A percentile compares a stretch with the other conserved stretches of the same genome.
phyloP scores from a whole-genome alignment of 768 basidiomycete species.

The Tylopilus plumbeoviolaceoides region DNA sequence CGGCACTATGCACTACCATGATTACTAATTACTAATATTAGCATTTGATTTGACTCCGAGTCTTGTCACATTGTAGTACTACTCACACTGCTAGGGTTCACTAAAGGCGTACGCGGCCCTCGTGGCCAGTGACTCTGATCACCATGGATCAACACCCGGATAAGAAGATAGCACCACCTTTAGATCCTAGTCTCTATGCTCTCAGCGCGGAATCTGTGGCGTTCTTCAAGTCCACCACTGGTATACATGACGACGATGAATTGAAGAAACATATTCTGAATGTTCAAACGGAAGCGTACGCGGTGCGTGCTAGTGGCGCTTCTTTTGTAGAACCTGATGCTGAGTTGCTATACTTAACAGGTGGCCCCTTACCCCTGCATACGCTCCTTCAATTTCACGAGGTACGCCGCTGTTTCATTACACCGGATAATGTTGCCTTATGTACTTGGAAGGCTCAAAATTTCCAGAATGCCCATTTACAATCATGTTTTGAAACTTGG shows the following conservation, averaged over 20 bases:
- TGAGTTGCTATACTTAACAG: conserved; percentile 8
- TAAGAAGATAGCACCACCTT: background rate
- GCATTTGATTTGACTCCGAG: too few relatives aligned
- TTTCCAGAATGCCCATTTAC: conserved; percentile 20
- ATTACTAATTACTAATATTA: too few relatives aligned
- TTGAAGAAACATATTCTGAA: conserved; percentile 32
- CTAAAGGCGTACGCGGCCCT: too few relatives aligned
- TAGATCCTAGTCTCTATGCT: conserved; percentile 16
- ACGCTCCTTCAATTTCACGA: conserved; percentile 14
- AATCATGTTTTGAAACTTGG: conserved; percentile 33
- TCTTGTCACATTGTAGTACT: too few relatives aligned
- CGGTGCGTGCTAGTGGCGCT: conserved; percentile 18
- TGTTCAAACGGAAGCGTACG: conserved; percentile 33
- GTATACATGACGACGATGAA: conserved; percentile 28
- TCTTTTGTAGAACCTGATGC: background rate
- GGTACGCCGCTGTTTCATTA: conserved; percentile 2
- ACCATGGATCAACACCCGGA: background rate
- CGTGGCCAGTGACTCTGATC: too few relatives aligned
- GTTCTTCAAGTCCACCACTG: conserved; percentile 30
- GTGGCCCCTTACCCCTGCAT: conserved; percentile 25
- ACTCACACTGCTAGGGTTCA: too few relatives aligned
- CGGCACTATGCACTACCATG: too few relatives aligned
- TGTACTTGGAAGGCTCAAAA: conserved; percentile 15
- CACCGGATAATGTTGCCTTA: background rate
- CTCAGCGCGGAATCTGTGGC: conserved; percentile 7